Base-by-base conservation (phyloP, 2,329 filamentous ascomycete genomes). In the Diplodia sapinea region DNA sequence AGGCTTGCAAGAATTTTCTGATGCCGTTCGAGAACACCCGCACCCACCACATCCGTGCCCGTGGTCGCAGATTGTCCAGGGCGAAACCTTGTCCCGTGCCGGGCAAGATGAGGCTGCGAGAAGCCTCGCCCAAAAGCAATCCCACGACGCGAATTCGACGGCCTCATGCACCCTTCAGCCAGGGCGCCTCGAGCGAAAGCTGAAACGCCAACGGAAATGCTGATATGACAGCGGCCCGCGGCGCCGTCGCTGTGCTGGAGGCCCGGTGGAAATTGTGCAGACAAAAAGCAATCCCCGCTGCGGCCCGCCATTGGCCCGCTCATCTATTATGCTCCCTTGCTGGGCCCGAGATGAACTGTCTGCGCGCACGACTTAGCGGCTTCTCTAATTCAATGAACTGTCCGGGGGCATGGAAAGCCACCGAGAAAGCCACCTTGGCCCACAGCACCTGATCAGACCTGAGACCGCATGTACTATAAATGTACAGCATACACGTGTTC, bases 201-300 rank as follows among this genome's bases (percentile, higher is more conserved):
- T 63, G 59, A 63, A 51, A 63, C 59, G n/a, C 59, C 17, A 33
- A 36, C 23, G n/a, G 12, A 23, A 7, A 17, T 38, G 57, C 26
- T 33, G 49, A 62, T 36, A 49, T 62, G 56, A 15, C 23, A 26
- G 15, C 57, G 40, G 40, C 23, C 57, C 43, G 57, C 40, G 49
- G 38, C 43, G 57, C n/a, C 17, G 15, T 36, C n/a, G 56, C 56
- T 12, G 56, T 33, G 13, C 31, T 47, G 12, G 20, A n/a, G 2
- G 23, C 2, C 26, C 15, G 54, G 59, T 52, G 59, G 59, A 63
- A 63, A 63, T 63, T 63, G 47, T 26, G 15, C 31, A 63, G 36
- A 51, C 59, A 51, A 63, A 50, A 63, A 63, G 59, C 59, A 63
- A 51, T 31, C 43, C 59, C 31, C 59, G 59, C 47, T 29, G 29